Evolutionary conservation across 106 monocot species (phyloP).

Genomic region (Acorus gramineus): DNA sequence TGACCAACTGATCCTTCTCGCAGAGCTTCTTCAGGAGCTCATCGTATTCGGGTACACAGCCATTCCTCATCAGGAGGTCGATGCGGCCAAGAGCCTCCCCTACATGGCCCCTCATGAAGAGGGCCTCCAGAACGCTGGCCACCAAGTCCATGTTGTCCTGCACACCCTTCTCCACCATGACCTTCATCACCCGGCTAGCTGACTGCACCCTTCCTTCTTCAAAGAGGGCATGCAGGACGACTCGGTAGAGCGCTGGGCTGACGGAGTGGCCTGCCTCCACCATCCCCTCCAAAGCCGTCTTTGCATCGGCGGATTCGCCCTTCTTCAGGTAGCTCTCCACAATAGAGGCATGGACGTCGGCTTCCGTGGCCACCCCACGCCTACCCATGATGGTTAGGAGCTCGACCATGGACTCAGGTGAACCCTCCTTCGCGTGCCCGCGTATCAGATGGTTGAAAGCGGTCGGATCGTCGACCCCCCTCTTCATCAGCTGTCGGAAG

Average conservation of each 20-base stretch:
- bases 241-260: conserved; percentile 51
- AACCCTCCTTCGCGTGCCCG: conserved; percentile 65
- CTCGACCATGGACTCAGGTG: conserved; percentile 57
- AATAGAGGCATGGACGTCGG: conserved; percentile 44
- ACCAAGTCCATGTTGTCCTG: conserved; percentile 74
- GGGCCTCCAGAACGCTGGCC: conserved; percentile 66
- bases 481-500: conserved; percentile 95
- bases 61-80: conserved; percentile 53
- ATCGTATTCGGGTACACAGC: conserved; percentile 45
- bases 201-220: conserved; percentile 77
- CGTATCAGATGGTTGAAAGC: conserved; percentile 76
- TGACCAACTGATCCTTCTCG: conserved; percentile 39
- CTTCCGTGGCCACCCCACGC: conserved; percentile 41
- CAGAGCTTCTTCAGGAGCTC: conserved; percentile 45
- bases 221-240: conserved; percentile 67
- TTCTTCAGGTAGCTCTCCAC: conserved; percentile 80
- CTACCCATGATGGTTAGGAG: conserved; percentile 71
- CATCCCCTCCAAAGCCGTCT: conserved; percentile 66
- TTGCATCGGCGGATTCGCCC: conserved; percentile 73
- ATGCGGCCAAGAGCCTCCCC: conserved; percentile 87
- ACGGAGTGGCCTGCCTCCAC: conserved; percentile 80
- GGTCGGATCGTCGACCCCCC: conserved; percentile 63
- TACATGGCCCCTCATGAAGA: conserved; percentile 83
- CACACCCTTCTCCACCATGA: conserved; percentile 90
- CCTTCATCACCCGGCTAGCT: conserved; percentile 91